Evolutionary conservation across 1,284 basidiomycete species (phyloP).

Genomic region (Tilletiopsis washingtonensis): DNA sequence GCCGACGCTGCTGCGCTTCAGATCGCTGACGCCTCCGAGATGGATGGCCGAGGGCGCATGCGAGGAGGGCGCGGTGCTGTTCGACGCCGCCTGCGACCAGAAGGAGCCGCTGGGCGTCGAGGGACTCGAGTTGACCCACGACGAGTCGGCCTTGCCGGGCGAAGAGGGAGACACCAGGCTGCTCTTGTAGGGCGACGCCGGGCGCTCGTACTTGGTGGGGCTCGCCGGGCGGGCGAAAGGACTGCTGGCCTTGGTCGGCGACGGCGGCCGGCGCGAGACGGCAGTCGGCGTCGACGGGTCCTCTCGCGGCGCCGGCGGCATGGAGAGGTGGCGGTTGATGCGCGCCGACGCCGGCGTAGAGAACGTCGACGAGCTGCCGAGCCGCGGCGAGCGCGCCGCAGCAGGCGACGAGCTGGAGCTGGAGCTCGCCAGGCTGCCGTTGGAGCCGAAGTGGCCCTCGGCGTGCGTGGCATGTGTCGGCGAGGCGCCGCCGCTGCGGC

Average conservation of each 20-base stretch:
- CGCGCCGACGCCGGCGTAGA: slow-evolving; percentile 17
- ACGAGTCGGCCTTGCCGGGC: slow-evolving; percentile 26
- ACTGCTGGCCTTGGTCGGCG: slow-evolving; percentile 10
- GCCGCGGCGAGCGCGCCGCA: slow-evolving; percentile 9
- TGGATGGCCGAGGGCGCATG: slow-evolving; percentile 28
- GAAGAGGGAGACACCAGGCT: slow-evolving; percentile 18
- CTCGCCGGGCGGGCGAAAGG: slow-evolving; percentile 4
- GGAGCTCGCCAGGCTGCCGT: slow-evolving; percentile 13
- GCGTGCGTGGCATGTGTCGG: slow-evolving; percentile 8
- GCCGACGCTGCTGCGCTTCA: slow-evolving; percentile 36
- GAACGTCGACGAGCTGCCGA: slow-evolving; percentile 14
- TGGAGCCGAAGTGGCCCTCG: slow-evolving; percentile 14
- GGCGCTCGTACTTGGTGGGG: slow-evolving; percentile 12
- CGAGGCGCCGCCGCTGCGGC: slow-evolving; percentile 6
- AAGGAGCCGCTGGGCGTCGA: slow-evolving; percentile 27
- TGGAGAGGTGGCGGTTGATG: slow-evolving; percentile 26
- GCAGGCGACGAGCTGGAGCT: slow-evolving; percentile 6
- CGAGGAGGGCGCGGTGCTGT: slow-evolving; percentile 1
- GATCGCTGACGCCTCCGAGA: slow-evolving; percentile 35
- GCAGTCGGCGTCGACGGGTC: slow-evolving; percentile 16
- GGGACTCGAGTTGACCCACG: slow-evolving; percentile 25
- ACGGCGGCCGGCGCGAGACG: slow-evolving; percentile 11
- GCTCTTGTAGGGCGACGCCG: slow-evolving; percentile 21
- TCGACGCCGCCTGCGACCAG: slow-evolving; percentile 15
- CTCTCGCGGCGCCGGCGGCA: slow-evolving; percentile 31